Conservation (phyloP, 805 yeast genomes). For the Candida morakotiae region DNA sequence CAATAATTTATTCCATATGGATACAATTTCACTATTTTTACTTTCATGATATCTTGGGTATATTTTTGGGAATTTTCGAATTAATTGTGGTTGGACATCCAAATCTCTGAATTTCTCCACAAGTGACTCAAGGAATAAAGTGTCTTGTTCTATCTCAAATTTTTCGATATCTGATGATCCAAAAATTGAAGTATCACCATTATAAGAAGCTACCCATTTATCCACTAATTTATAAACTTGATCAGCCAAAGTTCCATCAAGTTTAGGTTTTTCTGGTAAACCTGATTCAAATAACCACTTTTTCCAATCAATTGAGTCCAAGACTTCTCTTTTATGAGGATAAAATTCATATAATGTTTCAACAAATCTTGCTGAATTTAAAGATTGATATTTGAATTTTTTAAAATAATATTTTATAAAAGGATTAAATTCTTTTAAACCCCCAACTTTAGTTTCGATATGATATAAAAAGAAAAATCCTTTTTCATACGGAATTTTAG, state of each 20-base stretch:
- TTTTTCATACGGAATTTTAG: conserved; percentile 33
- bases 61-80: conserved; percentile 13
- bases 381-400: conserved; percentile 23
- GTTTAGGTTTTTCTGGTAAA: conserved; percentile 23
- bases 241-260: conserved; percentile 26
- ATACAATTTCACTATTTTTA: conserved; percentile 22
- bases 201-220: conserved; percentile 16
- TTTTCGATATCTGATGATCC: conserved; percentile 13
- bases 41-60: conserved; percentile 18
- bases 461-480: conserved; percentile 29
- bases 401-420: conserved; percentile 27
- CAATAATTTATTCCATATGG: conserved; percentile 20
- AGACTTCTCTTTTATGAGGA: conserved; percentile 14
- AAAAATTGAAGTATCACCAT: conserved; percentile 4
- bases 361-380: conserved; percentile 23
- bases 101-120: conserved; percentile 12
- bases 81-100: conserved; percentile 8
- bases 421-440: conserved; percentile 20
- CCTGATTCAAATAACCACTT: conserved; percentile 26
- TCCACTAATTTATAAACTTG: conserved; percentile 20
- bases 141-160: conserved; percentile 23
- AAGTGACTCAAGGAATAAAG: conserved; percentile 22
- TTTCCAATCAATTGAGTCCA: conserved; percentile 25
- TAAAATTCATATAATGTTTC: conserved; percentile 23
- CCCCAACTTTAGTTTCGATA: conserved; percentile 23